Evolutionary conservation across 1,284 basidiomycete species (phyloP).

Genomic region (Boletus mariae): DNA sequence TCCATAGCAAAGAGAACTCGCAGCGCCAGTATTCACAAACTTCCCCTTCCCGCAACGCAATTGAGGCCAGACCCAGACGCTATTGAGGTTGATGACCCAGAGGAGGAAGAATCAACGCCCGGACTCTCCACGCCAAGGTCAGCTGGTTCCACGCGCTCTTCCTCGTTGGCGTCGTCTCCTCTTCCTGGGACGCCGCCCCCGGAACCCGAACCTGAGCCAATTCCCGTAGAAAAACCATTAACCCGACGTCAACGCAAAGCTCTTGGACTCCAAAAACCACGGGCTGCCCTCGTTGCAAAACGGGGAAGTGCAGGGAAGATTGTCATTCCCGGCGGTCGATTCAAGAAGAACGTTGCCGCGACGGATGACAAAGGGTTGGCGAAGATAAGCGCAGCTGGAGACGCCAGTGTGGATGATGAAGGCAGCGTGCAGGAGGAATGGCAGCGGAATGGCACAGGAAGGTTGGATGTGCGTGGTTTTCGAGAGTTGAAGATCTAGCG

Average conservation of each 20-base stretch:
- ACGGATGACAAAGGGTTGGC: constrained; percentile 29
- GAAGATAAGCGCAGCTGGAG: constrained; percentile 23
- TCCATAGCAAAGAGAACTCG: constrained; percentile 43
- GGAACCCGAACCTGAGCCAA: constrained; percentile 30
- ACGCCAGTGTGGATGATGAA: constrained; percentile 28
- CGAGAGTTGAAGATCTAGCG: constrained; percentile 72
- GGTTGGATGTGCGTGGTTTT: constrained; percentile 77
- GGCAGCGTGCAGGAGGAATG: constrained; percentile 51
- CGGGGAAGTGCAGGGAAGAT: constrained; percentile 47
- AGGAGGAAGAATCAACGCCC: constrained; percentile 40
- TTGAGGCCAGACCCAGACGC: constrained; percentile 18
- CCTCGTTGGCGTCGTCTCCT: constrained; percentile 41
- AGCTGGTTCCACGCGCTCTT: constrained; percentile 38
- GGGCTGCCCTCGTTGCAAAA: constrained; percentile 30
- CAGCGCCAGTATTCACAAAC: constrained; percentile 27
- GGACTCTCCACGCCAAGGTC: constrained; percentile 43
- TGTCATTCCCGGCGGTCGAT: constrained; percentile 54
- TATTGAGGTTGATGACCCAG: constrained; percentile 33
- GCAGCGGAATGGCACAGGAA: constrained; percentile 67
- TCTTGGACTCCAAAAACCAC: constrained; percentile 58
- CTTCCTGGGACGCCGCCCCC: constrained; percentile 31
- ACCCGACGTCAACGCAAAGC: constrained; percentile 67
- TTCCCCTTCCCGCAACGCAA: constrained; percentile 19
- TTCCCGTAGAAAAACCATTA: constrained; percentile 34
- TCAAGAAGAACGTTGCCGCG: constrained; percentile 27